phyloP scores from a whole-genome alignment of 2,329 filamentous ascomycete species.

The Chrysoporthe austroafricana region DNA sequence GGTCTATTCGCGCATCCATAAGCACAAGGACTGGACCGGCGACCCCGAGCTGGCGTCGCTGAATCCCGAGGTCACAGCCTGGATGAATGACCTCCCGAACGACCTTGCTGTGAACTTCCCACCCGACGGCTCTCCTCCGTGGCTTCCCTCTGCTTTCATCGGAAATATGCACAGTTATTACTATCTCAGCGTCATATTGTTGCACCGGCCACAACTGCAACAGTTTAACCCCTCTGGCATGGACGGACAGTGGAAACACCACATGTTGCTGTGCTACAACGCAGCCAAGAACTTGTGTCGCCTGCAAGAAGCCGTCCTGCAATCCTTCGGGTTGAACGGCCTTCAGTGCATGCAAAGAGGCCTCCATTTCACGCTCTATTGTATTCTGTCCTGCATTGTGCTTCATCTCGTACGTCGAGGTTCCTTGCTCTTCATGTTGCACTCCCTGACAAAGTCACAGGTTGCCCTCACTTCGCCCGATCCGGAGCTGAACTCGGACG shows the following conservation, averaged over 20 bases:
- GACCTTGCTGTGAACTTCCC: conserved; percentile 81
- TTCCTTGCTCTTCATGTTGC: conserved; percentile 11
- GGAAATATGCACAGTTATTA: conserved; percentile 91
- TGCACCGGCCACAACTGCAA: conserved; percentile 83
- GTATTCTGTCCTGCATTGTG: conserved; percentile 87
- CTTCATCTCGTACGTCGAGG: conserved; percentile 79
- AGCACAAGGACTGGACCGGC: conserved; percentile 79
- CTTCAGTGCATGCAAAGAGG: conserved; percentile 91
- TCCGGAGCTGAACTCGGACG: conserved; percentile 81
- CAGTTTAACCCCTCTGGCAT: conserved; percentile 72
- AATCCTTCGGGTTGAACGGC: conserved; percentile 76
- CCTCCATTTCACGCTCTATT: conserved; percentile 95
- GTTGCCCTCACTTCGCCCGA: conserved; percentile 93
- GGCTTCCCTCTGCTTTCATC: conserved; percentile 83
- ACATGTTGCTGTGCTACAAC: conserved; percentile 84
- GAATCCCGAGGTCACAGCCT: conserved; percentile 76
- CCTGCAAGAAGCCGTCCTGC: conserved; percentile 80
- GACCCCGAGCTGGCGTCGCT: conserved; percentile 82
- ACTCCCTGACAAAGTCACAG: conserved; percentile 48
- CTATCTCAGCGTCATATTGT: conserved; percentile 81
- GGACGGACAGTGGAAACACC: conserved; percentile 81
- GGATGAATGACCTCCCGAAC: conserved; percentile 75
- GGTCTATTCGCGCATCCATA: conserved; percentile 73
- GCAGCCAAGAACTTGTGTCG: conserved; percentile 85
- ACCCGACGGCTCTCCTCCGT: conserved; percentile 76